These are phyloP conservation scores for Lactifluus piperatus DNA, from an alignment of 768 basidiomycete species.

Conservation along the genomic window DNA sequence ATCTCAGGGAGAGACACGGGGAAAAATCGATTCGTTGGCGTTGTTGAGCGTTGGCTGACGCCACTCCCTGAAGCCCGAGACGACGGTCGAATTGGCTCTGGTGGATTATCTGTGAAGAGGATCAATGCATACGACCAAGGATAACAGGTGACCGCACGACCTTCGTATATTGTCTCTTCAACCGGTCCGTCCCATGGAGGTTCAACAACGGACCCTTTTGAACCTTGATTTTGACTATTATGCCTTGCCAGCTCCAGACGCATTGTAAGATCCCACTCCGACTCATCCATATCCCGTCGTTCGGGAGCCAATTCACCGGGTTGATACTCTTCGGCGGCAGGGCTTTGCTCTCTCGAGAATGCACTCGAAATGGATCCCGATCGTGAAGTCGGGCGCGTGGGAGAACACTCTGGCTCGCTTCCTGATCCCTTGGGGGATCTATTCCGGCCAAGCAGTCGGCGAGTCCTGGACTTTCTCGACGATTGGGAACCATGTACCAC, in stretches of 20 bases:
- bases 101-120: constrained; percentile 45
- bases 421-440: constrained; percentile 35
- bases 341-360: constrained; percentile 35
- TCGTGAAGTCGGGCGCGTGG: constrained; percentile 13
- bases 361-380: constrained; percentile 31
- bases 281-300: constrained; percentile 44
- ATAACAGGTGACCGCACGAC: constrained; percentile 30
- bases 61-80: constrained; percentile 44
- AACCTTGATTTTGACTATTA: constrained; percentile 74
- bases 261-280: constrained; percentile 68
- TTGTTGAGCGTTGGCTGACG: constrained; percentile 35
- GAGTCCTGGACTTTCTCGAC: constrained; percentile 33
- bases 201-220: constrained; percentile 32
- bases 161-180: constrained; percentile 74
- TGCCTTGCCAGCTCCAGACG: constrained; percentile 75
- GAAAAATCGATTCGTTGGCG: constrained; percentile 34
- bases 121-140: not conserved
- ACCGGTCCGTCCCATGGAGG: constrained; percentile 38
- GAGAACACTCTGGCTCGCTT: constrained; percentile 25
- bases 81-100: constrained; percentile 42
- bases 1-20: constrained; percentile 34
- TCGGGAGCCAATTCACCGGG: constrained; percentile 27
- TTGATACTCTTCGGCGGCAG: constrained; percentile 36
- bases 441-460: constrained; percentile 36
- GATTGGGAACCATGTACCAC: constrained; percentile 36